Percentiles rank a stretch among this genome's conserved stretches.
Conservation (phyloP, 2,329 filamentous ascomycete species). For the Microcyclospora tardicrescens region DNA sequence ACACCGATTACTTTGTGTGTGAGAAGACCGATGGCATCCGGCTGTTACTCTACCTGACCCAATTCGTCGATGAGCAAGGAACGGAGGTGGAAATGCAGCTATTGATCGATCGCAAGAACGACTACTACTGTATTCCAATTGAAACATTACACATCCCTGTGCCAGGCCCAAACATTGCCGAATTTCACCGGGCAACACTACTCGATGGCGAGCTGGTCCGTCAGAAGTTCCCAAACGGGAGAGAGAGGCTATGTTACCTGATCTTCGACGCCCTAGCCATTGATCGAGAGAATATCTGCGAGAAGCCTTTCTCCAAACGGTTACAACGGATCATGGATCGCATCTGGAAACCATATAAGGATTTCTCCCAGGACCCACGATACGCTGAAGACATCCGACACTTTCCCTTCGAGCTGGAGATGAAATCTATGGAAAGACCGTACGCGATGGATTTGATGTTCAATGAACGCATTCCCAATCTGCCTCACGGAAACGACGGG, state of each 20-base stretch:
- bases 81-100: slow-evolving; percentile 56
- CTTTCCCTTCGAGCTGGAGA: slow-evolving; percentile 68
- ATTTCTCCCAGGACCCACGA: slow-evolving; percentile 33
- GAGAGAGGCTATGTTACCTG: slow-evolving; percentile 62
- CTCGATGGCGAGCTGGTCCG: slow-evolving; percentile 89
- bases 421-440: slow-evolving; percentile 79
- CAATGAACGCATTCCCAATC: slow-evolving; percentile 63
- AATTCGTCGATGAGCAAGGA: slow-evolving; percentile 31
- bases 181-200: slow-evolving; percentile 68
- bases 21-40: slow-evolving; percentile 96
- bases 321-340: slow-evolving; percentile 61
- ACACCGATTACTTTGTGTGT: slow-evolving; percentile 88
- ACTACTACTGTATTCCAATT: slow-evolving; percentile 74
- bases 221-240: slow-evolving; percentile 54
- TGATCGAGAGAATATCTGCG: slow-evolving; percentile 62
- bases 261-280: slow-evolving; percentile 89
- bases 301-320: slow-evolving; percentile 73
- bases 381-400: slow-evolving; percentile 57
- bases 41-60: slow-evolving; percentile 82
- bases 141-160: slow-evolving; percentile 67
- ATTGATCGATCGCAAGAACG: slow-evolving; percentile 94
- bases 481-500: slow-evolving; percentile 90
- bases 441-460: slow-evolving; percentile 94
- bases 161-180: slow-evolving; percentile 32
- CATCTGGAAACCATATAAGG: slow-evolving; percentile 13